A percentile compares a stretch with the other conserved stretches of the same genome.
Conservation (phyloP, 1,284 basidiomycete species). For the Veloboletus limbatus region DNA sequence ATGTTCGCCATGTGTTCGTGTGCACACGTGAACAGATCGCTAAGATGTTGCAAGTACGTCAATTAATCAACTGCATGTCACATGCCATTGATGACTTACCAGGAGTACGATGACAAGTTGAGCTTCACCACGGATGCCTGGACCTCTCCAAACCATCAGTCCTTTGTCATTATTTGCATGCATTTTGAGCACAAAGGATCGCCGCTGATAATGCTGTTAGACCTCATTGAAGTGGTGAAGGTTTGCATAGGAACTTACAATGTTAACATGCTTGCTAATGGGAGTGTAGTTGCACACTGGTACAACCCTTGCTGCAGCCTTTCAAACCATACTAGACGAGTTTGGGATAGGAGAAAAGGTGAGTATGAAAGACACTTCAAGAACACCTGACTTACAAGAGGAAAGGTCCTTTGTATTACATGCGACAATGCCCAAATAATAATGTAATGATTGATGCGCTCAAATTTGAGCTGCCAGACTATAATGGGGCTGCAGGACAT, state of each 20-base stretch:
- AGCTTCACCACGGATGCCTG: constrained; percentile 14
- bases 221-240: constrained; percentile 7
- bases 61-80: too few species aligned
- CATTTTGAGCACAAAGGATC: constrained; percentile 1
- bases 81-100: background rate
- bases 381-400: too few species aligned
- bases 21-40: background rate
- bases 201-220: background rate
- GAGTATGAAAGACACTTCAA: too few species aligned
- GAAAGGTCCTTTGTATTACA: background rate
- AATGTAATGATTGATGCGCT: background rate
- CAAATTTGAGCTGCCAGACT: background rate
- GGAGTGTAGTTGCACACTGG: constrained; percentile 8
- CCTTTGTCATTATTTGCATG: constrained; percentile 4
- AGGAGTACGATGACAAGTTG: constrained; percentile 11
- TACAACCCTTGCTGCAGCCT: background rate
- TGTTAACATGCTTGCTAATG: too few species aligned
- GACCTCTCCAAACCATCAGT: constrained; percentile 13
- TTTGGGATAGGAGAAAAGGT: constrained; percentile 8
- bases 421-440: background rate
- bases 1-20: constrained; percentile 4
- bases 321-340: background rate
- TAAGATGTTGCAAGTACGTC: constrained; percentile 1
- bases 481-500: background rate
- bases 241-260: background rate